Evolutionary conservation across 1,139 yeast species (phyloP).

Genomic region (Pichia sp.): DNA sequence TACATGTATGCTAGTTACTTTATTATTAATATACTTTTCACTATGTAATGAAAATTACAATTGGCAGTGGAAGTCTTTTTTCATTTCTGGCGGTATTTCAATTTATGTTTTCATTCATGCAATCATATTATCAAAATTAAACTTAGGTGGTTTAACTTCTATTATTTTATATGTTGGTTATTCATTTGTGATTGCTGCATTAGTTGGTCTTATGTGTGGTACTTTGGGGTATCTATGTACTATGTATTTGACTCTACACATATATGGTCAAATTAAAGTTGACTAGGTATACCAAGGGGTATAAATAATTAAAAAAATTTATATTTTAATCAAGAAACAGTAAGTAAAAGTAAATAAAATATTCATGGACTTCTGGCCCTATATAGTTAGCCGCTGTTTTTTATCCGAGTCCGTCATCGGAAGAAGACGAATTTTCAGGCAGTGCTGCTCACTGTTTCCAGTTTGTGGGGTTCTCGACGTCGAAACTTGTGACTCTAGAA

Average conservation of each 20-base stretch:
- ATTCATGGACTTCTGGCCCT: too few species aligned
- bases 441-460: conserved; percentile 1
- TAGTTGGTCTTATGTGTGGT: conserved; percentile 81
- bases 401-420: conserved; percentile 6
- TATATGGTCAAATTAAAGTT: conserved; percentile 80
- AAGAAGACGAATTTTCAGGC: conserved; percentile 4
- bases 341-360: too few species aligned
- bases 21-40: conserved; percentile 75
- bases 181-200: conserved; percentile 60
- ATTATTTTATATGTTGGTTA: conserved; percentile 81
- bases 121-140: conserved; percentile 61
- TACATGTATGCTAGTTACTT: conserved; percentile 76
- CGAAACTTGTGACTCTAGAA: not conserved
- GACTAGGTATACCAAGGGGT: conserved; percentile 37
- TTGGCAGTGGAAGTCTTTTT: conserved; percentile 96
- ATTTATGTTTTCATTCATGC: conserved; percentile 82
- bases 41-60: conserved; percentile 87
- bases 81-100: conserved; percentile 86
- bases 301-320: too few species aligned
- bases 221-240: conserved; percentile 77
- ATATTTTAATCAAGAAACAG: too few species aligned
- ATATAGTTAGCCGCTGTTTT: not conserved
- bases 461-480: conserved; percentile 1
- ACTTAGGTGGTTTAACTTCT: conserved; percentile 69
- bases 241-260: conserved; percentile 68